Percentiles rank a stretch among this genome's conserved stretches.
These are phyloP conservation scores for Metarhizium album DNA, from an alignment of 2,329 filamentous ascomycete species.

Conservation along the genomic window DNA sequence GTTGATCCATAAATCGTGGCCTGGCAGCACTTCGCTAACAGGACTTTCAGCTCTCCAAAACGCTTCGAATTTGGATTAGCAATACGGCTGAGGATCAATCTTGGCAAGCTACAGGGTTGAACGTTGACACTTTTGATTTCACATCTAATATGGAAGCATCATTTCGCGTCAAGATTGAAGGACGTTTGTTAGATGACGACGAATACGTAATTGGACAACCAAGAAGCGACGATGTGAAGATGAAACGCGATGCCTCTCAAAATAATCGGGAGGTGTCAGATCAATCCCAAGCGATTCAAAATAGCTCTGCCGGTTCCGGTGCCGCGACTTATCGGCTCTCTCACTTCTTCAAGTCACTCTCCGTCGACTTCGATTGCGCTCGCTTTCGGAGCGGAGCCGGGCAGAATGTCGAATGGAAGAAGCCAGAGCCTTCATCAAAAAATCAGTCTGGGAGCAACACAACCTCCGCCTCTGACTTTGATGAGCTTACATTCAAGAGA, in stretches of 20 bases:
- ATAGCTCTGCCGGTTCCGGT: constrained; percentile 16
- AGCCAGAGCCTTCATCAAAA: constrained; percentile 50
- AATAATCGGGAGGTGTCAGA: background rate
- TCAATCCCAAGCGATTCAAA: constrained; percentile 38
- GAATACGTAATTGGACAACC: constrained; percentile 17
- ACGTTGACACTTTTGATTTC: constrained; percentile 72
- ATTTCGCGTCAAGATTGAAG: constrained; percentile 88
- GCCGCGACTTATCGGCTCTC: constrained; percentile 44
- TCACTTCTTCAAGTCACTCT: constrained; percentile 73
- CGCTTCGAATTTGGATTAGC: constrained; percentile 84
- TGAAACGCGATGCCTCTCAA: background rate
- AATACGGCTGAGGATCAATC: constrained; percentile 92
- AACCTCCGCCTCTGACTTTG: constrained; percentile 66
- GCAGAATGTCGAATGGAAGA: constrained; percentile 73
- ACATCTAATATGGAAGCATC: constrained; percentile 65
- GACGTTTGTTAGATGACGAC: constrained; percentile 64
- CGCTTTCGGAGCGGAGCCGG: constrained; percentile 44
- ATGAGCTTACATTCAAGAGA: constrained; percentile 83
- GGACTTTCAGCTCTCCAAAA: constrained; percentile 55
- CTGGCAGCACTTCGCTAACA: constrained; percentile 5
- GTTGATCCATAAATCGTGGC: background rate
- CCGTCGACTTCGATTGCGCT: constrained; percentile 59
- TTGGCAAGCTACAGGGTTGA: constrained; percentile 67
- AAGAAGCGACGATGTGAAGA: background rate
- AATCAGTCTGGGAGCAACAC: constrained; percentile 26